Percentiles rank a stretch among this genome's conserved stretches.
These are phyloP conservation scores for Escovopsis weberi DNA, from an alignment of 2,329 filamentous ascomycete species.

Conservation along the genomic window DNA sequence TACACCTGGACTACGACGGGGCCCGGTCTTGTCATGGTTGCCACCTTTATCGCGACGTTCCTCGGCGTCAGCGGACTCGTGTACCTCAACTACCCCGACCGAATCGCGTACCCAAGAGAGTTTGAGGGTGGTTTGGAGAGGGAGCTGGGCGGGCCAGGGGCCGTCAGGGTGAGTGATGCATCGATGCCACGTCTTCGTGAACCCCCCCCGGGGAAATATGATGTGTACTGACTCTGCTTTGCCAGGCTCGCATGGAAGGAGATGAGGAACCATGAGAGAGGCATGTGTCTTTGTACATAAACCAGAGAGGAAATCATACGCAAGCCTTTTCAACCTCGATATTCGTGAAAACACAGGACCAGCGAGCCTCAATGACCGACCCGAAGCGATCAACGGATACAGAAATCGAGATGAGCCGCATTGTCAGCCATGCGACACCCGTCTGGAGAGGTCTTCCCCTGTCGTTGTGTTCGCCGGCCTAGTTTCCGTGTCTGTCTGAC, in stretches of 20 bases:
- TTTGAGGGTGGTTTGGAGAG: conserved; percentile 59
- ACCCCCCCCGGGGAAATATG: neutral
- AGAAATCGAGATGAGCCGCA: no score
- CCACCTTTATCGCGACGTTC: conserved; percentile 49
- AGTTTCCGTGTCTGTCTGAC: no score
- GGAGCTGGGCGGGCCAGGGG: conserved; percentile 58
- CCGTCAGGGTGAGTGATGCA: conserved; percentile 43
- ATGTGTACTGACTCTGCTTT: conserved; percentile 11
- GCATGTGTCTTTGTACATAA: conserved; percentile 23
- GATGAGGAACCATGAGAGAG: conserved; percentile 35
- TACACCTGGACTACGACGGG: conserved; percentile 70
- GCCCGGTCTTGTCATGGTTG: conserved; percentile 55
- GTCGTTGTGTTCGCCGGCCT: no score
- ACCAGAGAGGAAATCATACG: conserved; percentile 3
- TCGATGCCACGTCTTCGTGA: neutral
- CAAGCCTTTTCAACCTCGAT: neutral
- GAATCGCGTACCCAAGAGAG: conserved; percentile 50
- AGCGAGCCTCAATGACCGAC: no score
- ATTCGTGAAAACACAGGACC: no score
- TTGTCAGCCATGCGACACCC: no score
- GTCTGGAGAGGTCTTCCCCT: no score
- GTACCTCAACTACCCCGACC: conserved; percentile 57
- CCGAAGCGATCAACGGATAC: no score
- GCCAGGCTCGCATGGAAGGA: conserved; percentile 38
- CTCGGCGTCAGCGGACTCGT: conserved; percentile 53